Percentiles rank a stretch among this genome's conserved stretches.
Evolutionary conservation across 169 alveolate species (phyloP).

Genomic region (Amoebophrya sp.): DNA sequence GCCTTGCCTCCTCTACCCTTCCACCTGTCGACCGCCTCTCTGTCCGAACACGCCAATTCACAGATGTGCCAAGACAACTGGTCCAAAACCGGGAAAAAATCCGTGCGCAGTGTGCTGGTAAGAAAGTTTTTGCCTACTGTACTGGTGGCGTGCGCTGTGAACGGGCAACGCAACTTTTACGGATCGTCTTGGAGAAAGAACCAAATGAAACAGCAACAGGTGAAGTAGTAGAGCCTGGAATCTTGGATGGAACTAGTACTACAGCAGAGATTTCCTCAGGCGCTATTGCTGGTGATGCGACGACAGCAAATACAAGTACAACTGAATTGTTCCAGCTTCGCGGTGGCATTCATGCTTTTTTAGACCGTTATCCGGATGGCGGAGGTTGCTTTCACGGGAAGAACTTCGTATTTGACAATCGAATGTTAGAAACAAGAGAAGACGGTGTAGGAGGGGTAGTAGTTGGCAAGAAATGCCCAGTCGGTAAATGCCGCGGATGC

Average conservation of each 20-base stretch:
- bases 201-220: too few relatives aligned
- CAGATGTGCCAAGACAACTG: background rate
- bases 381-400: background rate
- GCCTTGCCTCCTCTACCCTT: too few relatives aligned
- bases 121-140: background rate
- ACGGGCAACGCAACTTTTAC: background rate
- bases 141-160: background rate
- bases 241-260: background rate
- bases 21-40: too few relatives aligned
- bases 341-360: background rate
- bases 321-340: background rate
- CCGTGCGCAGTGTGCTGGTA: background rate
- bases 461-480: too few relatives aligned
- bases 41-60: background rate
- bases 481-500: background rate
- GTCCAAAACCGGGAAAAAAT: background rate
- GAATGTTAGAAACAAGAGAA: background rate
- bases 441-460: background rate
- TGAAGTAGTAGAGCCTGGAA: too few relatives aligned
- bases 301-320: background rate
- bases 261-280: too few relatives aligned
- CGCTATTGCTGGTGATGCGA: too few relatives aligned
- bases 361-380: background rate
- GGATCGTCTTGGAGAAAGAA: background rate
- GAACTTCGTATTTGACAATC: background rate